Percentiles rank a stretch among this genome's conserved stretches.
Evolutionary conservation across 2,329 filamentous ascomycete genomes (phyloP).

Genomic region (Aureobasidium sp.): DNA sequence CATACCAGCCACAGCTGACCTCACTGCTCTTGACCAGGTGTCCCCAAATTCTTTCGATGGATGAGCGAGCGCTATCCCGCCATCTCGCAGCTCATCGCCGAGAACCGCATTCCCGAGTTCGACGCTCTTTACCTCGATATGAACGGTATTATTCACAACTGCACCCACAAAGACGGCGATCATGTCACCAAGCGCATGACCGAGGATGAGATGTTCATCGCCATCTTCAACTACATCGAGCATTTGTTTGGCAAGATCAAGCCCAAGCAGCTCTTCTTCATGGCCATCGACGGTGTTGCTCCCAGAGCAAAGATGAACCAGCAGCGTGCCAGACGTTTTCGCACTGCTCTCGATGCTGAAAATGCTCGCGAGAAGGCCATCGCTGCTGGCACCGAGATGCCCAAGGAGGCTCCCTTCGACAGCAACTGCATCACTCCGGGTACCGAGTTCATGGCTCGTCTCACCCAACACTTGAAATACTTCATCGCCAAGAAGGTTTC

Average conservation of each 20-base stretch:
- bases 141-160: slow-evolving; percentile 99
- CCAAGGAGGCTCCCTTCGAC: slow-evolving; percentile 92
- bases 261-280: slow-evolving; percentile 96
- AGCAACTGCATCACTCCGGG: slow-evolving; percentile 98
- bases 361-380: slow-evolving; percentile 88
- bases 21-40: slow-evolving; percentile 47
- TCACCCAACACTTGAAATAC: slow-evolving; percentile 90
- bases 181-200: slow-evolving; percentile 86
- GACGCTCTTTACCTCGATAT: slow-evolving; percentile 96
- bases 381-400: slow-evolving; percentile 80
- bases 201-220: slow-evolving; percentile 99
- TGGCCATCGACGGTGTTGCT: slow-evolving; percentile 97
- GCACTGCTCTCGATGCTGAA: slow-evolving; percentile 87
- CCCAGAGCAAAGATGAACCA: slow-evolving; percentile 99
- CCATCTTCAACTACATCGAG: slow-evolving; percentile 99
- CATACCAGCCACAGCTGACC: neutral
- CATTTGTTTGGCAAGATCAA: slow-evolving; percentile 98
- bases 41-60: slow-evolving; percentile 96
- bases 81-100: slow-evolving; percentile 95
- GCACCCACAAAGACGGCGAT: slow-evolving; percentile 93
- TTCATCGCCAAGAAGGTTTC: slow-evolving; percentile 99
- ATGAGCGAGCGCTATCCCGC: slow-evolving; percentile 97
- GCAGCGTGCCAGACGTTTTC: slow-evolving; percentile 88
- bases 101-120: slow-evolving; percentile 98
- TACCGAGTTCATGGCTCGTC: slow-evolving; percentile 95